These are phyloP conservation scores for Brassica juncea DNA, from an alignment of 345 rosid genomes.

Conservation along the genomic window DNA sequence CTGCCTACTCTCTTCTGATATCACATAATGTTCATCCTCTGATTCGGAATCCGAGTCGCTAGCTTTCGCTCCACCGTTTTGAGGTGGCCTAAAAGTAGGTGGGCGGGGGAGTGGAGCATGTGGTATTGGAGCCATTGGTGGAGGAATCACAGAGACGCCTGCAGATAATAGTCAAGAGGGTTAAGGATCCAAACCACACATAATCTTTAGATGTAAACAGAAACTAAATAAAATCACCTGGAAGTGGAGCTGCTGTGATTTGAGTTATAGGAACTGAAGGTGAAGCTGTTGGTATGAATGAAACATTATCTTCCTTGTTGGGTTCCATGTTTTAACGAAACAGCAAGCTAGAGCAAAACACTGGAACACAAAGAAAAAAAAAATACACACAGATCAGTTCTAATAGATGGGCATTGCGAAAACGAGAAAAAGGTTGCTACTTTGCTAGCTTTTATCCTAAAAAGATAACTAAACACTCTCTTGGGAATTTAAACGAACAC, in stretches of 20 bases:
- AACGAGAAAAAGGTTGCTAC: not conserved
- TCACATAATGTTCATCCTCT: conserved; percentile 63
- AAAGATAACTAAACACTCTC: not conserved
- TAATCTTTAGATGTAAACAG: not conserved
- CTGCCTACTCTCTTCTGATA: conserved; percentile 68
- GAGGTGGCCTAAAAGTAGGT: conserved; percentile 59
- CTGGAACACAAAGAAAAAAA: conserved; percentile 7
- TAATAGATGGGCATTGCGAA: not conserved
- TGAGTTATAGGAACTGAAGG: conserved; percentile 43
- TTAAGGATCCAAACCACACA: not conserved
- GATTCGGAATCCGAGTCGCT: conserved; percentile 63
- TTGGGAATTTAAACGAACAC: conserved; percentile 30
- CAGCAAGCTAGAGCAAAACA: not conserved
- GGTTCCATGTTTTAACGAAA: conserved; percentile 50
- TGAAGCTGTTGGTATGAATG: conserved; percentile 45
- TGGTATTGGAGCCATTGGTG: conserved; percentile 63
- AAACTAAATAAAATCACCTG: conserved; percentile 15
- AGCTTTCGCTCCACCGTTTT: conserved; percentile 56
- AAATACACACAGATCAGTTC: conserved; percentile 3
- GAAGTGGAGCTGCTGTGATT: conserved; percentile 32
- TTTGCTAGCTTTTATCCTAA: not conserved
- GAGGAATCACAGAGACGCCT: conserved; percentile 46
- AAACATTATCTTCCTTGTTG: conserved; percentile 51
- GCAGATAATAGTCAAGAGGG: conserved; percentile 16
- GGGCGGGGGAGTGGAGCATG: conserved; percentile 56